These are phyloP conservation scores for Gautieria morchelliformis DNA, from an alignment of 768 basidiomycete genomes.

Conservation along the genomic window DNA sequence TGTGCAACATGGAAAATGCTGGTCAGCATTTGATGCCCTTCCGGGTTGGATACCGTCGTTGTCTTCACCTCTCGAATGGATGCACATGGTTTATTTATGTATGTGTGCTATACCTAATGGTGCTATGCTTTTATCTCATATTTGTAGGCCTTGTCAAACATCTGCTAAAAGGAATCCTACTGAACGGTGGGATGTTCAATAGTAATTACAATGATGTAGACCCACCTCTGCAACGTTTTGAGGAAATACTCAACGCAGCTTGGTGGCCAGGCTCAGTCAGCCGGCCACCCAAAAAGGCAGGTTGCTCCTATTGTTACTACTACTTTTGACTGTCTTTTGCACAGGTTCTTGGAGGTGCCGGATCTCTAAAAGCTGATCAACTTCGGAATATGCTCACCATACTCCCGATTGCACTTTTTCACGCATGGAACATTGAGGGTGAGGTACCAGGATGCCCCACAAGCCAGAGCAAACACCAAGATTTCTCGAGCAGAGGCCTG, in stretches of 20 bases:
- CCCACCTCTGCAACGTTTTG: neutral
- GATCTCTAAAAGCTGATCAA: neutral
- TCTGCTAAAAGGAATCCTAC: neutral
- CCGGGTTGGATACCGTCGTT: neutral
- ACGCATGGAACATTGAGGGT: neutral
- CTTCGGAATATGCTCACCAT: neutral
- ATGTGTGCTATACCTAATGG: too few species aligned
- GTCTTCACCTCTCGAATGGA: neutral
- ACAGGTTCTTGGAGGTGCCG: neutral
- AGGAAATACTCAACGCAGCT: neutral
- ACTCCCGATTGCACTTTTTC: neutral
- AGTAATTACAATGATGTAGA: neutral
- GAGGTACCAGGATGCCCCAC: neutral
- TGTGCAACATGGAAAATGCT: conserved; percentile 10
- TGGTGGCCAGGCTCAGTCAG: neutral
- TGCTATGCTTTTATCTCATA: too few species aligned
- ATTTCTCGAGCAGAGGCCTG: too few species aligned
- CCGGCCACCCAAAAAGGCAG: too few species aligned
- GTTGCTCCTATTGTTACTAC: neutral
- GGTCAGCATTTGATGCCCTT: conserved; percentile 1
- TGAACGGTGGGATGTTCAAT: neutral
- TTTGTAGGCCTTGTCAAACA: neutral
- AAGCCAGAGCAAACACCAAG: conserved; percentile 1
- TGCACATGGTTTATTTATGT: neutral
- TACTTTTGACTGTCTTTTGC: neutral